These are phyloP conservation scores for Davidsoniella australis DNA, from an alignment of 2,329 filamentous ascomycete species.

Conservation along the genomic window DNA sequence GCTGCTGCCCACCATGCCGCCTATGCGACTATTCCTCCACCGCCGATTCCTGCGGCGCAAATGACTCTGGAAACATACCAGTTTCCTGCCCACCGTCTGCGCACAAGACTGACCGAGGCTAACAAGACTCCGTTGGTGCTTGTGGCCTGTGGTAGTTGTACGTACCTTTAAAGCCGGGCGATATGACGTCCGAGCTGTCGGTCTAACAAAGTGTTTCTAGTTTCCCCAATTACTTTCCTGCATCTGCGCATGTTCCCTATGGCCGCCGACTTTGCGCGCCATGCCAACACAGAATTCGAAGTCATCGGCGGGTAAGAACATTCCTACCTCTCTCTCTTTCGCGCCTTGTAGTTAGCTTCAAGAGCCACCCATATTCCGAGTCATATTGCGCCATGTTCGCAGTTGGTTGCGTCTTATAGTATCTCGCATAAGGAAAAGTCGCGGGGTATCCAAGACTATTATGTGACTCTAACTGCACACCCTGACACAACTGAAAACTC, in stretches of 20 bases:
- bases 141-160: conserved; percentile 49
- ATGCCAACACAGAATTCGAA: conserved; percentile 43
- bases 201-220: conserved; percentile 12
- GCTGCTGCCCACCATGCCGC: conserved; percentile 4
- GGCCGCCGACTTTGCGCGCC: conserved; percentile 59
- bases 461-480: background rate
- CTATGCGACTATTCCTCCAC: conserved; percentile 4
- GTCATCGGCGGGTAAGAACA: conserved; percentile 59
- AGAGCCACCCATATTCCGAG: too few species aligned
- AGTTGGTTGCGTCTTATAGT: too few species aligned
- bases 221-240: conserved; percentile 59
- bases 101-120: conserved; percentile 31
- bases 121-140: conserved; percentile 46
- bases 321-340: conserved; percentile 21
- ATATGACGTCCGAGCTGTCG: background rate
- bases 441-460: background rate
- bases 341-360: background rate
- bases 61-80: conserved; percentile 29
- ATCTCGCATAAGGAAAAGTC: too few species aligned
- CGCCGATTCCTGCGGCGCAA: conserved; percentile 14
- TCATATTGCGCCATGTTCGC: too few species aligned
- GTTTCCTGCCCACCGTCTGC: conserved; percentile 44
- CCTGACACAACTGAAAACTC: background rate
- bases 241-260: conserved; percentile 81
- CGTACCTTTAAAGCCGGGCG: conserved; percentile 8